Conservation (phyloP, 2,329 filamentous ascomycete species). For the Coleophoma eucalyptorum region DNA sequence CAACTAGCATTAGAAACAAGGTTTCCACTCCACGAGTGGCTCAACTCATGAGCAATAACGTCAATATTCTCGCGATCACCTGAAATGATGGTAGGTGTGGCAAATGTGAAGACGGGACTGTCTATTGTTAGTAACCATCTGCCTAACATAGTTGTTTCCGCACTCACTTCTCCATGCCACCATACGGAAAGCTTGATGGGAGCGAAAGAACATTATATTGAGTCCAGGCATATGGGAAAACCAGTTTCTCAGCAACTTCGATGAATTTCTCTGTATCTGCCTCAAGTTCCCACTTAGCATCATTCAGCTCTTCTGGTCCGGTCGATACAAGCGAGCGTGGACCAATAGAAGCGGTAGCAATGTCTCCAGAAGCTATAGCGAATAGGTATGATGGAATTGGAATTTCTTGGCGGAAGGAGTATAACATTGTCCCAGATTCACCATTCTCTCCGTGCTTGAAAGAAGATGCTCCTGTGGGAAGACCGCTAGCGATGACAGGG, state of each 20-base stretch:
- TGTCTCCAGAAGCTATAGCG: slow-evolving; percentile 83
- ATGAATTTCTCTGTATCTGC: slow-evolving; percentile 90
- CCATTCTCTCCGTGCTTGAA: slow-evolving; percentile 50
- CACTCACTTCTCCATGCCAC: slow-evolving; percentile 41
- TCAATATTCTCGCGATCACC: slow-evolving; percentile 90
- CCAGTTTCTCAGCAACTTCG: slow-evolving; percentile 72
- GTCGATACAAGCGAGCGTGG: slow-evolving; percentile 81
- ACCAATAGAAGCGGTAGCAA: slow-evolving; percentile 81
- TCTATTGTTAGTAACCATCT: slow-evolving; percentile 58
- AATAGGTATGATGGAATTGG: slow-evolving; percentile 95
- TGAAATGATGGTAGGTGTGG: slow-evolving; percentile 89
- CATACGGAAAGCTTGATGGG: slow-evolving; percentile 86
- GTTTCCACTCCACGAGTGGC: slow-evolving; percentile 84
- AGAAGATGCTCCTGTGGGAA: slow-evolving; percentile 51
- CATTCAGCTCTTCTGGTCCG: slow-evolving; percentile 80
- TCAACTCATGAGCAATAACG: slow-evolving; percentile 86
- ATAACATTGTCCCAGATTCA: slow-evolving; percentile 52
- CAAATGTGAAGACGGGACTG: slow-evolving; percentile 92
- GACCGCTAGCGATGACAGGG: slow-evolving; percentile 87
- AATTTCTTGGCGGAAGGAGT: slow-evolving; percentile 84
- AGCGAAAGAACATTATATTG: slow-evolving; percentile 92
- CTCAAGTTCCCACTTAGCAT: slow-evolving; percentile 88
- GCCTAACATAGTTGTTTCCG: not conserved
- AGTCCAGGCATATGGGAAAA: slow-evolving; percentile 91
- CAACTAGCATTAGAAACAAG: slow-evolving; percentile 74